These are phyloP conservation scores for Phaeodactylum tricornutum DNA, from an alignment of 108 stramenopile species.

Conservation along the genomic window DNA sequence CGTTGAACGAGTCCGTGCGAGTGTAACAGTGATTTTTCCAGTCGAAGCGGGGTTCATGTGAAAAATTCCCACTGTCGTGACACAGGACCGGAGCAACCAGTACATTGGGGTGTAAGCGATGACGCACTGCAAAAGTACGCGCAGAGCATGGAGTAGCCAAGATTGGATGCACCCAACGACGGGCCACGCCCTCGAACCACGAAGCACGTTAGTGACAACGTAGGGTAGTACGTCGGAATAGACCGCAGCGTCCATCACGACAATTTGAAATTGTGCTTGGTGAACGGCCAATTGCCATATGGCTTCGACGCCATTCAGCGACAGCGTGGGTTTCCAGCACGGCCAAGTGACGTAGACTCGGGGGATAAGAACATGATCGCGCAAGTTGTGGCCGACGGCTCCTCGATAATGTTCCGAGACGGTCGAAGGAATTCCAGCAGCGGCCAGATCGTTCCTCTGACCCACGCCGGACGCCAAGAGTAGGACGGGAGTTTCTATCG, in stretches of 20 bases:
- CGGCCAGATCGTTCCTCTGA: conserved; percentile 27
- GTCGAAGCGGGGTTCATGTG: not conserved
- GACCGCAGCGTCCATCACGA: not conserved
- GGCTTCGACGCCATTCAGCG: conserved; percentile 19
- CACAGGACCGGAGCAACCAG: not conserved
- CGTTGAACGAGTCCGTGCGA: not conserved
- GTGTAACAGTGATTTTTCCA: not conserved
- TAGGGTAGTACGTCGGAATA: conserved; percentile 1
- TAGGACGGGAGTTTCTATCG: conserved; percentile 57
- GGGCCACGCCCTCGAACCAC: not conserved
- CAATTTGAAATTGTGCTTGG: conserved; percentile 8
- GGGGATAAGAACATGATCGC: conserved; percentile 57
- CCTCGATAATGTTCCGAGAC: no score
- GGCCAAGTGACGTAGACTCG: conserved; percentile 16
- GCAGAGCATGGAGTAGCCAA: not conserved
- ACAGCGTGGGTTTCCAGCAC: conserved; percentile 1
- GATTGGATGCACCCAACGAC: not conserved
- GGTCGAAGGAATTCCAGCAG: conserved; percentile 46
- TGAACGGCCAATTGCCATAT: conserved; percentile 14
- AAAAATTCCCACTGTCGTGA: not conserved
- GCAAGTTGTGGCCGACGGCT: conserved; percentile 27
- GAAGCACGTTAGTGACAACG: conserved; percentile 6
- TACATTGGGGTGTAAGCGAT: not conserved
- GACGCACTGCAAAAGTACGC: not conserved
- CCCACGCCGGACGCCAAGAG: conserved; percentile 56